phyloP scores from a whole-genome alignment of 805 yeast species.

The Yamadazyma olivae region DNA sequence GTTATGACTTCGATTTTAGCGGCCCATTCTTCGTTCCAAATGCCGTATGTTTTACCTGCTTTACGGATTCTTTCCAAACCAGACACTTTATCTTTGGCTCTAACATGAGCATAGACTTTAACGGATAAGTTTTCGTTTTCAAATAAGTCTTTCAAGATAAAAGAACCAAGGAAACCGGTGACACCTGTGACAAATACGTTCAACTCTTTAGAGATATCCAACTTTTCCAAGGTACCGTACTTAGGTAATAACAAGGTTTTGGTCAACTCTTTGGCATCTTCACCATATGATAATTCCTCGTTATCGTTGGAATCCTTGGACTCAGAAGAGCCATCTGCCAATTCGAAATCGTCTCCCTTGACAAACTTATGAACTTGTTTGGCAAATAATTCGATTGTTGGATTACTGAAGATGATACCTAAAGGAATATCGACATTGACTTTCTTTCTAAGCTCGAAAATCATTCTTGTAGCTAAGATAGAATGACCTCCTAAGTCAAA shows the following conservation, averaged over 20 bases:
- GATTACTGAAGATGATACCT: conserved; percentile 85
- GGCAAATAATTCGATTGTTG: conserved; percentile 81
- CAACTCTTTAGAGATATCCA: conserved; percentile 32
- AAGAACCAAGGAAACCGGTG: conserved; percentile 95
- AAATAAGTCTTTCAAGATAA: conserved; percentile 74
- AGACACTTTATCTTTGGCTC: conserved; percentile 66
- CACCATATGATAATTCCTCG: conserved; percentile 49
- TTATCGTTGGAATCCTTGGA: conserved; percentile 24
- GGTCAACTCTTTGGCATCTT: conserved; percentile 65
- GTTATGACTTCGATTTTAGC: conserved; percentile 64
- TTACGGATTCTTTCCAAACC: conserved; percentile 75
- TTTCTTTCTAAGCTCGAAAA: conserved; percentile 80
- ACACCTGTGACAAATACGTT: conserved; percentile 90
- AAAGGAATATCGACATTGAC: conserved; percentile 80
- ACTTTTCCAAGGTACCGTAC: conserved; percentile 43
- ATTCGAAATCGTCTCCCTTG: conserved; percentile 47
- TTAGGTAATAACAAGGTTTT: conserved; percentile 36
- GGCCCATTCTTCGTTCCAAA: conserved; percentile 64
- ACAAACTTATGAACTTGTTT: conserved; percentile 60
- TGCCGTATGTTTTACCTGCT: conserved; percentile 80
- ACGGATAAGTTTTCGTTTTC: conserved; percentile 47
- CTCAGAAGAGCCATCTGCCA: conserved; percentile 26
- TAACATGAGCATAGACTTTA: conserved; percentile 81
- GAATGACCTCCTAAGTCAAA: conserved; percentile 99
- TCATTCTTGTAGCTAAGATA: conserved; percentile 94